Evolutionary conservation across 176 grass and related monocot genomes (phyloP).

Genomic region (Zoysia pacifica): DNA sequence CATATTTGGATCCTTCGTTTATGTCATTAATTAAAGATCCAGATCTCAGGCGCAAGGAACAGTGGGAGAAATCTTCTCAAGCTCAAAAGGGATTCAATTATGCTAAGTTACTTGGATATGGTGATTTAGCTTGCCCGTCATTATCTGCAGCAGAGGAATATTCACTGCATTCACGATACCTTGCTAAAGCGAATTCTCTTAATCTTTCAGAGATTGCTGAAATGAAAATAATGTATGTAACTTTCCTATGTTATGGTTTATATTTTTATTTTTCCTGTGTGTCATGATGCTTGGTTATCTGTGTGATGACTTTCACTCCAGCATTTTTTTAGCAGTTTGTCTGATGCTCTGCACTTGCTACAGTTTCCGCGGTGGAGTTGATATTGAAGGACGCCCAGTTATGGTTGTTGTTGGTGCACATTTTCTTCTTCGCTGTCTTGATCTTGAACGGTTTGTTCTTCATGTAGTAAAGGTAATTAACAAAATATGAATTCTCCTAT

Average conservation of each 20-base stretch:
- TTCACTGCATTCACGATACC: conserved; percentile 95
- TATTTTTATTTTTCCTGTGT: conserved; percentile 12
- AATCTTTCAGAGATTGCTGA: conserved; percentile 98
- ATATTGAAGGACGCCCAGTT: conserved; percentile 83
- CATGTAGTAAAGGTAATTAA: conserved; percentile 85
- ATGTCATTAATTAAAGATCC: conserved; percentile 99
- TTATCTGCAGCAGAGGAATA: conserved; percentile 96
- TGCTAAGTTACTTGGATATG: conserved; percentile 87
- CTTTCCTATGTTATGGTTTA: conserved; percentile 12
- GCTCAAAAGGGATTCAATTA: conserved; percentile 90
- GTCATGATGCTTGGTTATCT: conserved; percentile 21
- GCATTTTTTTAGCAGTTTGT: background rate
- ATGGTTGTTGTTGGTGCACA: conserved; percentile 98
- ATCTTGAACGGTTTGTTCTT: conserved; percentile 92
- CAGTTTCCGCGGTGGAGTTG: conserved; percentile 86
- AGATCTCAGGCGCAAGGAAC: conserved; percentile 69
- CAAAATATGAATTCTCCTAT: conserved; percentile 1
- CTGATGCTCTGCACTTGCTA: conserved; percentile 28
- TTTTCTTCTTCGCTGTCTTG: conserved; percentile 93
- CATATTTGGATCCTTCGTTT: conserved; percentile 86
- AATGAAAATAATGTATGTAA: conserved; percentile 96
- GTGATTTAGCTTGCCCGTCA: conserved; percentile 76
- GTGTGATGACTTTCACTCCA: background rate
- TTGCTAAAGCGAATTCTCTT: conserved; percentile 95
- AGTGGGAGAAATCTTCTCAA: conserved; percentile 78